phyloP scores from a whole-genome alignment of 164 flowering plant species.

The Saururus chinensis region DNA sequence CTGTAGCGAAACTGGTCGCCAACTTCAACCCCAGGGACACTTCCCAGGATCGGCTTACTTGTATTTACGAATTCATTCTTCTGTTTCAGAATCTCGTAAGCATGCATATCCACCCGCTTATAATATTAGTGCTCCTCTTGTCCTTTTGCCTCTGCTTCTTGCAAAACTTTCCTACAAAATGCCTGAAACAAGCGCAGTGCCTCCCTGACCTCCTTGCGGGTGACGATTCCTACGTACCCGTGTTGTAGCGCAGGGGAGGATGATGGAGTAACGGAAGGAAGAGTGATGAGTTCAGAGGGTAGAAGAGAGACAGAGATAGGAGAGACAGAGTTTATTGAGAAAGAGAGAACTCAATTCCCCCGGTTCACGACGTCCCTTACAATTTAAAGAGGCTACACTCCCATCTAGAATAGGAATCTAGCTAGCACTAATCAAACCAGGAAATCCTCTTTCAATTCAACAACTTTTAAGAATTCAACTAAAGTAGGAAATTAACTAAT shows the following conservation, averaged over 20 bases:
- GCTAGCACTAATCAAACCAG: too few species aligned
- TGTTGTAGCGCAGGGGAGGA: conserved; percentile 13
- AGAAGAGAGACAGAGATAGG: too few species aligned
- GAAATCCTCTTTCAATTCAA: too few species aligned
- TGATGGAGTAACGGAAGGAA: conserved; percentile 34
- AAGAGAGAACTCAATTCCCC: too few species aligned
- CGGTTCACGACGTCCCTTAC: too few species aligned
- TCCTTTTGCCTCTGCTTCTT: conserved; percentile 50
- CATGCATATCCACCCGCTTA: conserved; percentile 39
- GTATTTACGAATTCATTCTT: conserved; percentile 40
- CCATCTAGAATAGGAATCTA: too few species aligned
- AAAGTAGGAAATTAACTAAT: too few species aligned
- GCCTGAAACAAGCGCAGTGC: conserved; percentile 59
- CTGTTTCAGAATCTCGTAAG: conserved; percentile 36
- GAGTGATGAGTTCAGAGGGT: too few species aligned
- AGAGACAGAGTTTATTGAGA: too few species aligned
- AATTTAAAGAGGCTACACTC: too few species aligned
- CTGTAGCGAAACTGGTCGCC: conserved; percentile 89
- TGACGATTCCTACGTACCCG: conserved; percentile 7
- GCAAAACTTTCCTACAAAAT: conserved; percentile 51
- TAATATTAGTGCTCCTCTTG: neutral
- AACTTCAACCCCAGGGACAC: conserved; percentile 83
- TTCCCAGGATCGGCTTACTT: conserved; percentile 43
- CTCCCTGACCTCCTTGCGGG: conserved; percentile 58
- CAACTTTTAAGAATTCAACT: too few species aligned